A percentile compares a stretch with the other conserved stretches of the same genome.
phyloP scores from a whole-genome alignment of 179 eudicot species.

The Beta macrorhiza region DNA sequence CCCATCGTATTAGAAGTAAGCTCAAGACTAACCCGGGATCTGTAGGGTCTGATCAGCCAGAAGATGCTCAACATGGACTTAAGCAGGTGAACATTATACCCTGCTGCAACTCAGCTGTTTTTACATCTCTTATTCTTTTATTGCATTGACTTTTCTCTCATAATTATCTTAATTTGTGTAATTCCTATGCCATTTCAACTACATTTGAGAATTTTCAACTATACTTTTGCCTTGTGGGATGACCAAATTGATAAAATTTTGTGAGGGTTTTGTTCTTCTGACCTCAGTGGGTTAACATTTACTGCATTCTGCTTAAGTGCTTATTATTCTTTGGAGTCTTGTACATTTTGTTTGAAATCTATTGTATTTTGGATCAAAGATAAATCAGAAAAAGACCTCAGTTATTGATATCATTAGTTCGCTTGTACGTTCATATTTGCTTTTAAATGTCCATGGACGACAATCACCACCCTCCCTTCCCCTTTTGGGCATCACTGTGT shows the following conservation, averaged over 20 bases:
- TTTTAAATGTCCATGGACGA: not conserved
- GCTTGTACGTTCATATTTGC: not conserved
- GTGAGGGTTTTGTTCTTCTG: not conserved
- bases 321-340: too few species aligned
- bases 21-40: constrained; percentile 42
- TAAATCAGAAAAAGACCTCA: not conserved
- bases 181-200: not conserved
- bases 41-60: constrained; percentile 70
- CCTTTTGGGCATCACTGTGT: too few species aligned
- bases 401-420: not conserved
- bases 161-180: too few species aligned
- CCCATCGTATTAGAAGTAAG: constrained; percentile 46
- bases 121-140: not conserved
- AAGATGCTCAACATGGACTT: constrained; percentile 81
- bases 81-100: constrained; percentile 53
- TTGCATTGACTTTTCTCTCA: not conserved
- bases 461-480: too few species aligned
- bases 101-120: not conserved
- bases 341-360: too few species aligned
- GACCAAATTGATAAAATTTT: not conserved
- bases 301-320: not conserved
- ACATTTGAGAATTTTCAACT: not conserved
- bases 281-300: not conserved
- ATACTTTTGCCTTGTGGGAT: too few species aligned
- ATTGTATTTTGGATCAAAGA: not conserved